Percentiles rank a stretch among this genome's conserved stretches.
phyloP scores from a whole-genome alignment of 129 eudicot genomes.

The Gnaphalium uliginosum region DNA sequence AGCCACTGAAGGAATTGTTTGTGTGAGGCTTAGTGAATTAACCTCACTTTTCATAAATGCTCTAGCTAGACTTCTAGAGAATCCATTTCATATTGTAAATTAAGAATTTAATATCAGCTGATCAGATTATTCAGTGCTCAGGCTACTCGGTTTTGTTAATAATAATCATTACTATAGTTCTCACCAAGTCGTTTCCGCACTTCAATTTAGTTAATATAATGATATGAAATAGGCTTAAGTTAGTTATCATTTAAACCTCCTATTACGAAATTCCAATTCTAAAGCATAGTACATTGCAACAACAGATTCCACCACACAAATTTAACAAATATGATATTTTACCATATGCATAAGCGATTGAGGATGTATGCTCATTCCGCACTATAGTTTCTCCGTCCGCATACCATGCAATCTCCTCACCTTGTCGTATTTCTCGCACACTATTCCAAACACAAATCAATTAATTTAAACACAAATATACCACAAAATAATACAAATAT shows the following conservation, averaged over 20 bases:
- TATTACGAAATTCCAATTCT: not conserved
- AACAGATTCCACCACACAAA: not conserved
- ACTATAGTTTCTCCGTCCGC: constrained; percentile 85
- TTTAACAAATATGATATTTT: constrained; percentile 7
- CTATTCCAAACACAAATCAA: constrained; percentile 36
- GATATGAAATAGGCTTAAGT: not conserved
- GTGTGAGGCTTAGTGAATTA: not conserved
- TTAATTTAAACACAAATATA: constrained; percentile 8
- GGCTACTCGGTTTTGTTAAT: not conserved
- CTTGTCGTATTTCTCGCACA: constrained; percentile 82
- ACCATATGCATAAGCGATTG: constrained; percentile 89
- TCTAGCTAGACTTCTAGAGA: not conserved
- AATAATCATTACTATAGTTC: too few relatives aligned
- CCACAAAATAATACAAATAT: constrained; percentile 9
- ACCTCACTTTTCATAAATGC: not conserved
- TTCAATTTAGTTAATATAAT: too few relatives aligned
- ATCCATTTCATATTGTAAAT: constrained; percentile 2
- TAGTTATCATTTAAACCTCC: constrained; percentile 1
- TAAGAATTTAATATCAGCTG: not conserved
- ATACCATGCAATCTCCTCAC: constrained; percentile 90
- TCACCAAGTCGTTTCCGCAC: too few relatives aligned
- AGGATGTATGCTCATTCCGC: constrained; percentile 63
- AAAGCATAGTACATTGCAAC: not conserved
- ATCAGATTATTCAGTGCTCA: not conserved
- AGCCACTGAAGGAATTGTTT: not conserved